Conservation (phyloP, 371 early-diverging fungal genomes). For the Enterospora canceri region DNA sequence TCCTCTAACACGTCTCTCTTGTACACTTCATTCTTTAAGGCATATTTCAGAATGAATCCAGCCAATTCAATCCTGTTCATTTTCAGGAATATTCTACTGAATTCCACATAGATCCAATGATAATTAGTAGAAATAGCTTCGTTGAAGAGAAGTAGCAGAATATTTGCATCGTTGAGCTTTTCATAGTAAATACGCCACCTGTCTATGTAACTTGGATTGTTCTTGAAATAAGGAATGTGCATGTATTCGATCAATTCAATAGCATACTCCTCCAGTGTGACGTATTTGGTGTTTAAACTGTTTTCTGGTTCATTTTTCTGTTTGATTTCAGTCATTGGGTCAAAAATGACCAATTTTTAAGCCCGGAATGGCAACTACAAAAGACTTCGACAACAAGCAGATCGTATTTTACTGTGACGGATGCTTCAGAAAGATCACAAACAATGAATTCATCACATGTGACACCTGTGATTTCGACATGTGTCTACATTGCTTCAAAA, state of each 20-base stretch:
- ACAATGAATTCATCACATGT: slow-evolving; percentile 61
- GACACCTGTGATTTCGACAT: slow-evolving; percentile 78
- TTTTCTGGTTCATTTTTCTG: neutral
- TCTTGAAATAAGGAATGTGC: slow-evolving; percentile 47
- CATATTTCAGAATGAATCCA: slow-evolving; percentile 14
- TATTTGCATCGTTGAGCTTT: slow-evolving; percentile 15
- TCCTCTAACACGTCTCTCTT: slow-evolving; percentile 3
- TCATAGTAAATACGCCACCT: slow-evolving; percentile 42
- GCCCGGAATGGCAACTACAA: slow-evolving; percentile 19
- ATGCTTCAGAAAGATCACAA: slow-evolving; percentile 34
- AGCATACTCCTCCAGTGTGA: slow-evolving; percentile 32
- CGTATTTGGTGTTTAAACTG: neutral
- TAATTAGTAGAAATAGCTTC: slow-evolving; percentile 34
- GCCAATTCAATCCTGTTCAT: slow-evolving; percentile 15
- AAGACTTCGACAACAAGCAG: neutral
- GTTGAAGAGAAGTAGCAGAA: slow-evolving; percentile 52
- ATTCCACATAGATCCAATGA: slow-evolving; percentile 49
- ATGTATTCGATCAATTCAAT: slow-evolving; percentile 29
- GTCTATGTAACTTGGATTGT: slow-evolving; percentile 51
- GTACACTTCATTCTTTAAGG: slow-evolving; percentile 29
- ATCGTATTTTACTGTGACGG: slow-evolving; percentile 35
- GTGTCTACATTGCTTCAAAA: slow-evolving; percentile 78
- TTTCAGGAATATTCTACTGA: slow-evolving; percentile 22
- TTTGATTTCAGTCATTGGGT: neutral
- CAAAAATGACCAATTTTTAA: neutral